Percentiles rank a stretch among this genome's conserved stretches.
These are phyloP conservation scores for Cladochytrium replicatum DNA, from an alignment of 192 early-diverging fungal genomes.

Conservation along the genomic window DNA sequence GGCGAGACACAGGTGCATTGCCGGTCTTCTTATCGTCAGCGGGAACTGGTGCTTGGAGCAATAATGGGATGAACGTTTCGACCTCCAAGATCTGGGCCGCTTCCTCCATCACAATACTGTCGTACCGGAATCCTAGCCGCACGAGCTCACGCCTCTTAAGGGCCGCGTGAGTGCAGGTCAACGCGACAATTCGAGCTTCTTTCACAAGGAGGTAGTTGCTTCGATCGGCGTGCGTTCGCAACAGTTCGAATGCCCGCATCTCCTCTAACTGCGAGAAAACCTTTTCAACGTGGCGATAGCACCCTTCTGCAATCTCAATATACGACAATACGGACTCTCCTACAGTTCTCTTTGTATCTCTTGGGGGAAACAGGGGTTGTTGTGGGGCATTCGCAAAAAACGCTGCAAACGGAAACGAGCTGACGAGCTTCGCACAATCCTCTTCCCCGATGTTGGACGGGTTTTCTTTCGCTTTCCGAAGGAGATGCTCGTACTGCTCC, in stretches of 20 bases:
- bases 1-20: conserved; percentile 46
- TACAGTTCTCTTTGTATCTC: conserved; percentile 2
- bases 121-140: conserved; percentile 86
- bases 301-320: conserved; percentile 60
- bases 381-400: conserved; percentile 65
- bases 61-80: conserved; percentile 86
- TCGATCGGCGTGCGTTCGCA: conserved; percentile 66
- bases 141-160: conserved; percentile 79
- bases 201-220: conserved; percentile 88
- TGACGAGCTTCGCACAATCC: too few relatives aligned
- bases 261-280: conserved; percentile 86
- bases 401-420: conserved; percentile 67
- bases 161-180: conserved; percentile 96
- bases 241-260: conserved; percentile 87
- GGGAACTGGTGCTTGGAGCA: conserved; percentile 49
- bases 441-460: conserved; percentile 18
- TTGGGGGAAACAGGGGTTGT: conserved; percentile 52
- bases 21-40: conserved; percentile 38
- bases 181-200: conserved; percentile 91
- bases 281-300: conserved; percentile 65
- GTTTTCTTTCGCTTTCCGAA: conserved; percentile 10
- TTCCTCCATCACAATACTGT: conserved; percentile 96
- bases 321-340: conserved; percentile 35
- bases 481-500: conserved; percentile 58
- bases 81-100: conserved; percentile 91